phyloP scores from a whole-genome alignment of 1,284 basidiomycete genomes.

The Veloporphyrellus conicus region DNA sequence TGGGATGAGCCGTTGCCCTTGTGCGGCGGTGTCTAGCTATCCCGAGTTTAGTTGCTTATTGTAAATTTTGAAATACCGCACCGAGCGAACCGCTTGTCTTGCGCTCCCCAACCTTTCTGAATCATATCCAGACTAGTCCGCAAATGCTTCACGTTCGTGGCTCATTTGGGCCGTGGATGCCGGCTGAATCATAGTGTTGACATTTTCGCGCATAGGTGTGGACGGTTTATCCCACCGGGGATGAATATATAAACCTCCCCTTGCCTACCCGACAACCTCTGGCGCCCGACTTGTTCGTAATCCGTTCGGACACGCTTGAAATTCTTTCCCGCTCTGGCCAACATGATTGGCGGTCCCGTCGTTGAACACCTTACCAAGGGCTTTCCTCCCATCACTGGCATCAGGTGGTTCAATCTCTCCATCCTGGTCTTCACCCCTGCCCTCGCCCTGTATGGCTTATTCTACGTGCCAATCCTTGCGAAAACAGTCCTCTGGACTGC shows the following conservation, averaged over 20 bases:
- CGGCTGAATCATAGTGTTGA: conserved; percentile 15
- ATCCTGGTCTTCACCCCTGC: conserved; percentile 66
- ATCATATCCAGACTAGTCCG: conserved; percentile 8
- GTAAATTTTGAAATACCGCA: conserved; percentile 9
- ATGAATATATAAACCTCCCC: conserved; percentile 27
- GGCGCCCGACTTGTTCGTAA: conserved; percentile 3
- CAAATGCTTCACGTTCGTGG: conserved; percentile 15
- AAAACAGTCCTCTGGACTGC: conserved; percentile 58
- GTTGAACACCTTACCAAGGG: conserved; percentile 22
- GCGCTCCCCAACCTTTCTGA: conserved; percentile 13
- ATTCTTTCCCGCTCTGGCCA: conserved; percentile 1
- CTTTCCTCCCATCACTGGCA: conserved; percentile 48
- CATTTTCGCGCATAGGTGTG: conserved; percentile 17
- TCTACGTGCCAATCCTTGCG: conserved; percentile 42
- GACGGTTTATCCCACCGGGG: conserved; percentile 18
- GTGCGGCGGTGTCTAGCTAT: neutral
- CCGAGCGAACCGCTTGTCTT: conserved; percentile 12
- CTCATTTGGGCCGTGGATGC: conserved; percentile 23
- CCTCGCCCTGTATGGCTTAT: conserved; percentile 65
- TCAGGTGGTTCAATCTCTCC: conserved; percentile 65
- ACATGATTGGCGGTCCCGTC: conserved; percentile 14
- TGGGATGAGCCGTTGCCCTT: neutral
- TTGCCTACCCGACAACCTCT: conserved; percentile 16
- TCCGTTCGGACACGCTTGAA: neutral
- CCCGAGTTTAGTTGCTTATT: conserved; percentile 9